Conservation (phyloP, 163 green algal species). For the Chlamydomonas reinhardtii region DNA sequence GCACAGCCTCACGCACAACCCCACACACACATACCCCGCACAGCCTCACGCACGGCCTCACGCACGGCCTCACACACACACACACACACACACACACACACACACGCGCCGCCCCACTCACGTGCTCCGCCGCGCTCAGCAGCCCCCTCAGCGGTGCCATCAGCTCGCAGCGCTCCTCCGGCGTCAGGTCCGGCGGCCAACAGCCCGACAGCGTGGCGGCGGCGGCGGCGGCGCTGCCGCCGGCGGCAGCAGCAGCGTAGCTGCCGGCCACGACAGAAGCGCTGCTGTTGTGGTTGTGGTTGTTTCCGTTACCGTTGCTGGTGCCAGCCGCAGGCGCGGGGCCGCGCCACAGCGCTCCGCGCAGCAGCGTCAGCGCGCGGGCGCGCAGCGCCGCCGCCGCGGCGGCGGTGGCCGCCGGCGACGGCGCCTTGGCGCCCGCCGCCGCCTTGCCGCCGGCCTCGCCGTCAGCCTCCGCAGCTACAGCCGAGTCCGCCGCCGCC, state of each 20-base stretch:
- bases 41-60: no score
- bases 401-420: not conserved
- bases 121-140: slow-evolving; percentile 30
- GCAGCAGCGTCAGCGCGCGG: slow-evolving; percentile 5
- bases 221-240: not conserved
- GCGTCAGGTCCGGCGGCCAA: slow-evolving; percentile 15
- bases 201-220: not conserved
- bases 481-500: no score
- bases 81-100: no score
- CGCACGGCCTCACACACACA: no score
- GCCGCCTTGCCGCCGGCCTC: no score
- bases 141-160: slow-evolving; percentile 27
- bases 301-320: not conserved
- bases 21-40: no score
- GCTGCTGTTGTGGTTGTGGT: not conserved
- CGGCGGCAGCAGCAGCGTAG: not conserved
- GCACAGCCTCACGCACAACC: no score
- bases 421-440: no score
- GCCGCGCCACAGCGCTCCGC: slow-evolving; percentile 16
- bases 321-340: not conserved
- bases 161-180: slow-evolving; percentile 43
- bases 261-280: not conserved
- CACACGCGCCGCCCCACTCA: no score
- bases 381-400: slow-evolving; percentile 2
- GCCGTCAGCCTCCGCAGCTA: no score